phyloP scores from a whole-genome alignment of 2,329 filamentous ascomycete species.

The Fusarium coicis region DNA sequence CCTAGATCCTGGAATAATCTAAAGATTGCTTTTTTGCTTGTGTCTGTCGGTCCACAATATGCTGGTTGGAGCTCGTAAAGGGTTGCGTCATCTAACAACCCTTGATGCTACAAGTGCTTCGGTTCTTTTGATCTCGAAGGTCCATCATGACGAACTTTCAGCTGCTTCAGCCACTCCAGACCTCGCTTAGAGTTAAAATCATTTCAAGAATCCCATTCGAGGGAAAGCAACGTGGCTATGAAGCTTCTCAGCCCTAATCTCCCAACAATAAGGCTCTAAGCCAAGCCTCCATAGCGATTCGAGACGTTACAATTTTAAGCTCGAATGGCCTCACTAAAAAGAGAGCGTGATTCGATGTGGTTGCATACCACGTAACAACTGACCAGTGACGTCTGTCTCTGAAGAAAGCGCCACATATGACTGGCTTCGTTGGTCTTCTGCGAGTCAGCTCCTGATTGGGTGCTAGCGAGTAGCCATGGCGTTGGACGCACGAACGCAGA shows the following conservation, averaged over 20 bases:
- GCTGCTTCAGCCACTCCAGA: neutral
- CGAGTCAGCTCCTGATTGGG: neutral
- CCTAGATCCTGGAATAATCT: rapidly evolving
- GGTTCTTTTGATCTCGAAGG: neutral
- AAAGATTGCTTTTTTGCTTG: rapidly evolving
- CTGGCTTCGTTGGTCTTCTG: neutral
- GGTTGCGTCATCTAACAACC: neutral
- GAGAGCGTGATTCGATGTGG: slow-evolving; percentile 1
- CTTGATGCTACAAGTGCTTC: neutral
- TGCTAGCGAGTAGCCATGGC: neutral
- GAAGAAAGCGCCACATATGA: slow-evolving; percentile 8
- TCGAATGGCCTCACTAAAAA: neutral
- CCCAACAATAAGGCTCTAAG: neutral
- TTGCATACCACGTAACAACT: neutral
- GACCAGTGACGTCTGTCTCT: neutral
- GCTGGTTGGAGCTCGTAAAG: rapidly evolving
- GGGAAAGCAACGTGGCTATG: neutral
- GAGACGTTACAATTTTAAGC: slow-evolving; percentile 8
- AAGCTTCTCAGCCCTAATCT: neutral
- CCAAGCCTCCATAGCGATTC: neutral
- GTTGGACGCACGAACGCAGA: neutral
- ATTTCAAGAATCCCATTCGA: neutral
- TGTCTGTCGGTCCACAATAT: rapidly evolving
- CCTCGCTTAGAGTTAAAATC: neutral
- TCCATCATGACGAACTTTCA: neutral